These are phyloP conservation scores for Penicillium occitanis DNA, from an alignment of 2,329 filamentous ascomycete species.

Conservation along the genomic window DNA sequence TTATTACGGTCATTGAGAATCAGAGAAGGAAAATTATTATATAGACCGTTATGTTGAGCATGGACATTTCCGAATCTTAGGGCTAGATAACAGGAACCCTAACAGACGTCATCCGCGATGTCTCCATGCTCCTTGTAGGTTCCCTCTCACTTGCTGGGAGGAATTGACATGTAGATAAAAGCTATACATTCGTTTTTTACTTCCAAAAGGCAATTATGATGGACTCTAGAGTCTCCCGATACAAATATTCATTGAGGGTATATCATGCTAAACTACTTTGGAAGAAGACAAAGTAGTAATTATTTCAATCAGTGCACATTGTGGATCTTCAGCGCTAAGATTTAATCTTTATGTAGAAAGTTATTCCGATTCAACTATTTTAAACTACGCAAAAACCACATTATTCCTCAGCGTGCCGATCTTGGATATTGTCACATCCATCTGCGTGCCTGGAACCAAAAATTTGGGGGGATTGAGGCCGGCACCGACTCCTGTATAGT, in stretches of 20 bases:
- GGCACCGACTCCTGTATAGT: constrained; percentile 35
- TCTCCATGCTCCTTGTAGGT: background rate
- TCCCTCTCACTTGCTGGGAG: background rate
- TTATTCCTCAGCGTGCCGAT: constrained; percentile 44
- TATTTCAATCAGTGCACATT: background rate
- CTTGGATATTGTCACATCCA: constrained; percentile 40
- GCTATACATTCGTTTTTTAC: background rate
- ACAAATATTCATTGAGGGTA: background rate
- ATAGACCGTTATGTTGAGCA: background rate
- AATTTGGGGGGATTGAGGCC: constrained; percentile 45
- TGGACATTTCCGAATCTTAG: background rate
- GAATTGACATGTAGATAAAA: background rate
- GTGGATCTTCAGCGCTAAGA: background rate
- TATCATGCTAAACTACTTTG: background rate
- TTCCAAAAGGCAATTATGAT: background rate
- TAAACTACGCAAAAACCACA: constrained; percentile 25
- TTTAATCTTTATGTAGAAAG: background rate
- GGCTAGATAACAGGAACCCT: background rate
- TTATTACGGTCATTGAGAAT: background rate
- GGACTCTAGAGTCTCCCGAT: background rate
- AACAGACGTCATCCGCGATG: background rate
- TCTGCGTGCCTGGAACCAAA: constrained; percentile 37
- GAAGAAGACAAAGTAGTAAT: background rate
- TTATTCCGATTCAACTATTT: background rate
- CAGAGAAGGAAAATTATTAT: background rate